Evolutionary conservation across 768 basidiomycete species (phyloP), one percentile per base, ranked within the genome.

Genomic region (Tricholoma bakamatsutake): DNA sequence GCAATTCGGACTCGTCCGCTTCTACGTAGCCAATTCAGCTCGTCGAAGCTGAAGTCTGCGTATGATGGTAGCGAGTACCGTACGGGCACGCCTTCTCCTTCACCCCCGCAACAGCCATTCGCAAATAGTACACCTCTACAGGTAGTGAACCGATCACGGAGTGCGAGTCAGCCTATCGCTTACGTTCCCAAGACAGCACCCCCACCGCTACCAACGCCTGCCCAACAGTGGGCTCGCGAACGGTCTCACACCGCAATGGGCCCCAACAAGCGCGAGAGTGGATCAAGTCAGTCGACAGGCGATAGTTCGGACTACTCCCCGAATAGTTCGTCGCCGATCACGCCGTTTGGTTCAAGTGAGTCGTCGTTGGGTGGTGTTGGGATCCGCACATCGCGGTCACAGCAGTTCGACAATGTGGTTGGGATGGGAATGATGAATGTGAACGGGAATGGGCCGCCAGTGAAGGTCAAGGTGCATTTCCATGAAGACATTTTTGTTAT

Each of bases 401-500:
- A 80, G 65, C 75, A 71, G 62, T 83, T 77, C 65, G 82, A 65
- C 13, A 52, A 50, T 39, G 50, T 37, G 7, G 7, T 33, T 27
- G 40, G 39, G 11, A 27, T 33, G 52, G 43, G 43, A 3, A 27
- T 46, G 64, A 54, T 62, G 60, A 9, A 9, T 13, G n/a, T 59
- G 37, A 27, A 64, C 52, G 24, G 33, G 47, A n/a, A 49, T 17
- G 54, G 52, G 18, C 70, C 75, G 4, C 80, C 86, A 10, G 86
- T 98, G 42, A 92, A 94, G 67, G 85, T 98, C 66, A 96, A 96
- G 72, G 93, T 98, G 52, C 90, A 91, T 69, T 98, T 89, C 75
- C 85, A 92, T 64, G 90, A 95, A 63, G 94, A 97, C 67, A 89
- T 97, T 46, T 98, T 98, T 66, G 88, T 96, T 59, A 90, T 98